A percentile compares a stretch with the other conserved stretches of the same genome.
Conservation (phyloP, 306 rosid species). For the Cicer bijugum region DNA sequence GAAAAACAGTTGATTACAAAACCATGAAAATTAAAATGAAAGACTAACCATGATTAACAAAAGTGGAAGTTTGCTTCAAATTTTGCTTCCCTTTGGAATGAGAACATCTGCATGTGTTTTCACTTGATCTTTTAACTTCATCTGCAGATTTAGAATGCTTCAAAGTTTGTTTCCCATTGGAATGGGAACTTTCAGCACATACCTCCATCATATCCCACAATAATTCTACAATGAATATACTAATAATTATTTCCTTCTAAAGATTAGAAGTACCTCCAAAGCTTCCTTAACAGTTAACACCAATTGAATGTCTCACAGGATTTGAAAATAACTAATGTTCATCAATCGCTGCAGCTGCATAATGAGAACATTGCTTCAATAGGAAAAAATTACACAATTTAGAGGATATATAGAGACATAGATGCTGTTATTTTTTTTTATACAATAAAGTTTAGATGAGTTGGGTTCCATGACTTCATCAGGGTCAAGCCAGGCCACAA, state of each 20-base stretch:
- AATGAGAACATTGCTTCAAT: constrained; percentile 12
- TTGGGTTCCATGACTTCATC: no score
- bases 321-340: background rate
- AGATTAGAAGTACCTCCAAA: constrained; percentile 49
- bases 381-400: background rate
- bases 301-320: constrained; percentile 40
- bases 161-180: constrained; percentile 57
- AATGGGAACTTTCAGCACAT: constrained; percentile 57
- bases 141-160: constrained; percentile 59
- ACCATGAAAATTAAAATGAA: constrained; percentile 18
- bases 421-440: no score
- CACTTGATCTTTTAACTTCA: constrained; percentile 54
- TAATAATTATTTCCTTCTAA: constrained; percentile 37
- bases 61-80: constrained; percentile 57
- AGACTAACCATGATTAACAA: constrained; percentile 79
- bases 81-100: constrained; percentile 52
- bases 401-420: no score
- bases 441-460: no score
- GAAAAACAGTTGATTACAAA: background rate
- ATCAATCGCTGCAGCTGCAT: constrained; percentile 26
- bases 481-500: no score
- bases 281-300: constrained; percentile 40
- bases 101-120: constrained; percentile 46
- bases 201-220: constrained; percentile 62
- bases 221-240: constrained; percentile 35